Percentiles rank a stretch among this genome's conserved stretches.
Evolutionary conservation across 2,329 filamentous ascomycete genomes (phyloP).

Genomic region (Aspergillus aculeatinus): DNA sequence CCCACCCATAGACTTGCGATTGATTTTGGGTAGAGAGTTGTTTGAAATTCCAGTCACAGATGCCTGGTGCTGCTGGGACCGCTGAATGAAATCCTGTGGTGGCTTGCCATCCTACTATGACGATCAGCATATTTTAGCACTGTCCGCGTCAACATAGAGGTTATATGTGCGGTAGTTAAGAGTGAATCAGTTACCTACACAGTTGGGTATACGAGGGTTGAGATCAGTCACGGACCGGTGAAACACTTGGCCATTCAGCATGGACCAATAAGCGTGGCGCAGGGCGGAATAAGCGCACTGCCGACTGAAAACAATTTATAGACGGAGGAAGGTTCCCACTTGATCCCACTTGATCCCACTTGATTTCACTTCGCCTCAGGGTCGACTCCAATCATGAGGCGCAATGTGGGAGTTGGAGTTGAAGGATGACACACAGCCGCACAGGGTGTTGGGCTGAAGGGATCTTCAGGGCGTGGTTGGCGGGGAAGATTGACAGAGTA

Average conservation of each 20-base stretch:
- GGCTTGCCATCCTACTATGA: not conserved
- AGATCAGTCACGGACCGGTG: not conserved
- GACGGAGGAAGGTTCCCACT: not conserved
- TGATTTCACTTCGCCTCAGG: not conserved
- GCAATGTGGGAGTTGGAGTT: not conserved
- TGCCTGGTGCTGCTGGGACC: slow-evolving; percentile 21
- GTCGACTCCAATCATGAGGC: not conserved
- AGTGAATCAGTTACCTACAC: too few relatives aligned
- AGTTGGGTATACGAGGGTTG: not conserved
- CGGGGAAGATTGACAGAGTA: not conserved
- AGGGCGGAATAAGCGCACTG: not conserved
- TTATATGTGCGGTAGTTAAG: too few relatives aligned
- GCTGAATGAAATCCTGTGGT: slow-evolving; percentile 15
- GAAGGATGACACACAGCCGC: not conserved
- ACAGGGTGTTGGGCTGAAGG: not conserved
- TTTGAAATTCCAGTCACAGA: slow-evolving; percentile 14
- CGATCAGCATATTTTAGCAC: not conserved
- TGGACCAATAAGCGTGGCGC: not conserved
- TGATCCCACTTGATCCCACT: not conserved
- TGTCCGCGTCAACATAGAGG: not conserved
- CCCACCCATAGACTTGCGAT: slow-evolving; percentile 27
- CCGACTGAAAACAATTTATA: not conserved
- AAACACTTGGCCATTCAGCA: not conserved
- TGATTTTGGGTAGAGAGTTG: slow-evolving; percentile 18
- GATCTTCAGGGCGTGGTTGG: not conserved